Conservation (phyloP, 768 basidiomycete species). For the Leucosporidium scottii region DNA sequence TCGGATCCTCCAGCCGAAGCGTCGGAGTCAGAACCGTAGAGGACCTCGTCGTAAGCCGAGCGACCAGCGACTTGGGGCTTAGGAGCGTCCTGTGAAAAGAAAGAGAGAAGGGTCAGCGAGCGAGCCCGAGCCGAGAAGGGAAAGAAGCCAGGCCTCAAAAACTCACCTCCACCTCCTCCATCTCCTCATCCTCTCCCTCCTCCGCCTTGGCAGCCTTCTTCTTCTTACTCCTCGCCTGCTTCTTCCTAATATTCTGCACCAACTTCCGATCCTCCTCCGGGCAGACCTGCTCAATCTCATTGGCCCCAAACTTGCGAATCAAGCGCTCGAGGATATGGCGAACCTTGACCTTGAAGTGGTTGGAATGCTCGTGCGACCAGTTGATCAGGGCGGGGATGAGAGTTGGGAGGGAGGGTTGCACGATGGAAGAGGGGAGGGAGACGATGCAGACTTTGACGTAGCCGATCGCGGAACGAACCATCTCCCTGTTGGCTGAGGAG, state of each 20-base stretch:
- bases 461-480: slow-evolving; percentile 91
- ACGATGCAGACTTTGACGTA: slow-evolving; percentile 91
- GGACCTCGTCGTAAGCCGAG: slow-evolving; percentile 91
- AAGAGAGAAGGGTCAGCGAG: not conserved
- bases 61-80: slow-evolving; percentile 54
- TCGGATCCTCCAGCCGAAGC: slow-evolving; percentile 51
- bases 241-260: slow-evolving; percentile 85
- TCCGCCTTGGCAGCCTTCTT: slow-evolving; percentile 61
- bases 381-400: slow-evolving; percentile 76
- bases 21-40: slow-evolving; percentile 95
- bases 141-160: not conserved
- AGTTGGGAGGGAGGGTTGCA: slow-evolving; percentile 66
- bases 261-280: slow-evolving; percentile 83
- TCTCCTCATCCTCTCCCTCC: slow-evolving; percentile 48
- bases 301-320: slow-evolving; percentile 81
- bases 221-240: slow-evolving; percentile 85
- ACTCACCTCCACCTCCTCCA: slow-evolving; percentile 45
- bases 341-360: slow-evolving; percentile 96
- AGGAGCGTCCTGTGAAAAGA: slow-evolving; percentile 44
- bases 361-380: slow-evolving; percentile 97
- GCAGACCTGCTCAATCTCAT: slow-evolving; percentile 61
- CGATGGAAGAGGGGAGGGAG: slow-evolving; percentile 61
- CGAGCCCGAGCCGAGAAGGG: not conserved
- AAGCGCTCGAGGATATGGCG: slow-evolving; percentile 95
- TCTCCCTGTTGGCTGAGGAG: slow-evolving; percentile 83